phyloP scores from a whole-genome alignment of 2,329 filamentous ascomycete genomes.

The Chrysosporium queenslandicum region DNA sequence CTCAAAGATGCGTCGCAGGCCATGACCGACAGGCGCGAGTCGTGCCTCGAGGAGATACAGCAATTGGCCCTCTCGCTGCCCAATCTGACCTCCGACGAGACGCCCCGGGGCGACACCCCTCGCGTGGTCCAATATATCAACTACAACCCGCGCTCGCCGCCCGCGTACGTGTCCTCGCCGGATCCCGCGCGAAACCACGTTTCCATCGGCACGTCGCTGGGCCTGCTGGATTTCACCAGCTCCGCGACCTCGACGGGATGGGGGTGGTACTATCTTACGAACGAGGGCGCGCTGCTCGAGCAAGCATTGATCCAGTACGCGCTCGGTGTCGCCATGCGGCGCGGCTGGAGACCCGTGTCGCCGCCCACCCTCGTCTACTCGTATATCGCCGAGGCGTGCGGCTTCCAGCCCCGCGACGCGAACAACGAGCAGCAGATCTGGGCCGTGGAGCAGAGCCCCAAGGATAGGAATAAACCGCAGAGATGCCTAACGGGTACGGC shows the following conservation, averaged over 20 bases:
- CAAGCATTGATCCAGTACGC: constrained; percentile 87
- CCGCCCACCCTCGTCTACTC: constrained; percentile 87
- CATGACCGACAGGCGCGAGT: constrained; percentile 25
- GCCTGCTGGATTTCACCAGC: constrained; percentile 77
- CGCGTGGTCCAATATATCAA: constrained; percentile 69
- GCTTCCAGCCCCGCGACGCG: constrained; percentile 86
- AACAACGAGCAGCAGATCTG: constrained; percentile 91
- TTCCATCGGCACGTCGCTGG: constrained; percentile 74
- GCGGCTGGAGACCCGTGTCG: constrained; percentile 69
- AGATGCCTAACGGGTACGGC: constrained; percentile 77
- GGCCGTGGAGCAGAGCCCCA: constrained; percentile 56
- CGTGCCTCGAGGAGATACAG: constrained; percentile 53
- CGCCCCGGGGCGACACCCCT: constrained; percentile 60
- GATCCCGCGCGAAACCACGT: constrained; percentile 60
- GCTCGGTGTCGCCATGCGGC: constrained; percentile 57
- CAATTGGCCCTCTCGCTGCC: constrained; percentile 67
- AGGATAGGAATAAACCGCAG: constrained; percentile 55
- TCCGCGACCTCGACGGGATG: constrained; percentile 78
- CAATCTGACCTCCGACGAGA: constrained; percentile 69
- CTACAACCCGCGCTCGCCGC: constrained; percentile 45
- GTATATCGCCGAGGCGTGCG: constrained; percentile 81
- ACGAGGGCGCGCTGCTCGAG: constrained; percentile 86
- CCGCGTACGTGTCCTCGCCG: constrained; percentile 22
- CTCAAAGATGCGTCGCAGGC: constrained; percentile 31
- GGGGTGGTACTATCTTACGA: constrained; percentile 96